A percentile compares a stretch with the other conserved stretches of the same genome.
These are phyloP conservation scores for Aschersonia sp. DNA, from an alignment of 2,329 filamentous ascomycete species.

Conservation along the genomic window DNA sequence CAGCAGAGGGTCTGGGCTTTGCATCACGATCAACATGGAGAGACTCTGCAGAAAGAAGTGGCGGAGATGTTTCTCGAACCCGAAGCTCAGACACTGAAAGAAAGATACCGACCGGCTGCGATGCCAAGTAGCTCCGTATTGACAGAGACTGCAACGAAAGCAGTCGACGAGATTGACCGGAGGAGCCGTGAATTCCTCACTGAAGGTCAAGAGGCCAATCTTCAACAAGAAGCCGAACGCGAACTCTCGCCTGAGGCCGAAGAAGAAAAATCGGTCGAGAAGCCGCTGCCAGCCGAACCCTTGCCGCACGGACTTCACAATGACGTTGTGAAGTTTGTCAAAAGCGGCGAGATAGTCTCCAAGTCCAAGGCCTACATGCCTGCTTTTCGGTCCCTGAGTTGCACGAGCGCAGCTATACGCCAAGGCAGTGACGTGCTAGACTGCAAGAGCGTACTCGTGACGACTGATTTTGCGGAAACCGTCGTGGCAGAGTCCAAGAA, in stretches of 20 bases:
- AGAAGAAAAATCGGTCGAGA: conserved; percentile 39
- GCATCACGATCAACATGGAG: background rate
- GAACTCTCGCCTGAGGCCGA: conserved; percentile 53
- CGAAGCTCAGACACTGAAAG: background rate
- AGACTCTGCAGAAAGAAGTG: background rate
- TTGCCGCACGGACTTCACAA: conserved; percentile 25
- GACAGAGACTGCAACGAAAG: background rate
- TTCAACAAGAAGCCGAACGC: conserved; percentile 48
- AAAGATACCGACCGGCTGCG: background rate
- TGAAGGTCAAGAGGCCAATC: background rate
- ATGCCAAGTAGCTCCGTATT: background rate
- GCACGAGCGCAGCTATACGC: conserved; percentile 8
- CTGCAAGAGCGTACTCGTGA: conserved; percentile 7
- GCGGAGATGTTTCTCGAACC: conserved; percentile 1
- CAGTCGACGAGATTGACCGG: background rate
- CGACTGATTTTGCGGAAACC: conserved; percentile 6
- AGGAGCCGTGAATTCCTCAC: background rate
- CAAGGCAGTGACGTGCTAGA: conserved; percentile 4
- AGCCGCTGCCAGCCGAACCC: conserved; percentile 21
- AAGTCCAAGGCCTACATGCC: conserved; percentile 1
- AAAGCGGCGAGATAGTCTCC: background rate
- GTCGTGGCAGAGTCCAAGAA: conserved; percentile 2
- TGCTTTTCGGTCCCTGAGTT: conserved; percentile 6
- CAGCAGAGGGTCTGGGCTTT: background rate
- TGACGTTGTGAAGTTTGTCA: conserved; percentile 16